Base-by-base conservation (phyloP, 257 asterid genomes). In the Coffea eugenioides region DNA sequence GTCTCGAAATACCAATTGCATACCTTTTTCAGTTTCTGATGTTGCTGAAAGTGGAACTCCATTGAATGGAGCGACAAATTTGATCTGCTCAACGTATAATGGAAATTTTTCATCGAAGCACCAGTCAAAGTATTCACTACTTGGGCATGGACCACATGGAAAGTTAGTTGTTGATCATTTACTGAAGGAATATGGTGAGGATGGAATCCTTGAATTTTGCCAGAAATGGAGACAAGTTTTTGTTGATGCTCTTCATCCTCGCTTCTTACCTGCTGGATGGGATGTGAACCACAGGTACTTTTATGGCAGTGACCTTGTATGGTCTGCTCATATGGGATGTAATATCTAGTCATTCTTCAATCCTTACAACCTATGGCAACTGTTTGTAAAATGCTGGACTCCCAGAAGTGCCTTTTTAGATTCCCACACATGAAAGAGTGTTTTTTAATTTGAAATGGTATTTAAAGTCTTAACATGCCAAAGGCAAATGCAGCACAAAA, bases 71-170 rank as follows among this genome's bases (percentile, higher is more conserved):
- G 78, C 18, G 12, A 68, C 49, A 75, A 65, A 71, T 69, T 75
- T 77, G 11, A 71, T 45, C 56, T 71, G 51, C 21, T 43, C 75
- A 62, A 45, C 56, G 54, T 79, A 81, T 46, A 81, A 71, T 77
- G 45, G 69, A 86, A 90, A 81, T 57, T 18, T 25, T 54, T 83
- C 82, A 61, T 66, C 81, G 75, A 93, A 88, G 81, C 87, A 77
- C 46, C 86, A 83, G 52, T 82, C 91, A 11, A 95, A 90, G 73
- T 82, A 89, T 85, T 95, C 99, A 0, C 79, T 91, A 52, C 85
- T 93, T 82, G 99, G 99, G 78, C 98, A 95, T 83, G 98, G 99
- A 73, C 97, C 98, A 36, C 99, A 95, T 46, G 99, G 99, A 72
- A 93, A 89, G 87, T 94, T 88, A 84, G 97, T 95, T 20, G 93